Evolutionary conservation across 257 asterid genomes (phyloP).

Genomic region (Prunella vulgaris): DNA sequence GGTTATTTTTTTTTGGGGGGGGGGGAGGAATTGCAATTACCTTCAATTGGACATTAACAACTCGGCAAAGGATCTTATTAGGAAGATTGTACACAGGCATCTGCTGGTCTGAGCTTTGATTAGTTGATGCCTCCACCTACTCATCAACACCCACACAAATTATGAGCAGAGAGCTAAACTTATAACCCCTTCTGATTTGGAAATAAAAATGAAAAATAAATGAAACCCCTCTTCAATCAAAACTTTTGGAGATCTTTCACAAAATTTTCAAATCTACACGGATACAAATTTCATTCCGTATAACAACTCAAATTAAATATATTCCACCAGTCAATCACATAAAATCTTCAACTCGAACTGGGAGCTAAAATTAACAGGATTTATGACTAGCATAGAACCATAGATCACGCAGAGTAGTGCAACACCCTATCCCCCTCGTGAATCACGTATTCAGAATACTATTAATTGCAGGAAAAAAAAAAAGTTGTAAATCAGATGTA

Average conservation of each 20-base stretch:
- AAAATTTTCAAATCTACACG: not conserved
- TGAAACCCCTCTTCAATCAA: not conserved
- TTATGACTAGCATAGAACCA: not conserved
- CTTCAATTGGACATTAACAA: constrained; percentile 72
- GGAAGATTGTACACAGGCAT: constrained; percentile 92
- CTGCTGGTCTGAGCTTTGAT: constrained; percentile 91
- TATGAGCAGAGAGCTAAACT: constrained; percentile 7
- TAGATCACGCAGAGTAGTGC: constrained; percentile 15
- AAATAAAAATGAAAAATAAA: not conserved
- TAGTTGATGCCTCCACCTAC: constrained; percentile 95
- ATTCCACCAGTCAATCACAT: not conserved
- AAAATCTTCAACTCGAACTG: constrained; percentile 2
- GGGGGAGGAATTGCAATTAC: constrained; percentile 25
- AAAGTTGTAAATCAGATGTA: not conserved
- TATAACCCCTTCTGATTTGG: not conserved
- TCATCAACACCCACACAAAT: constrained; percentile 21
- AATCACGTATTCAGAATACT: not conserved
- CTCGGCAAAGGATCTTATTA: constrained; percentile 85
- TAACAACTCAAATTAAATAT: not conserved
- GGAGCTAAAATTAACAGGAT: constrained; percentile 7
- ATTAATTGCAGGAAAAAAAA: not conserved
- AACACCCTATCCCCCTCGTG: not conserved
- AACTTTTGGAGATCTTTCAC: not conserved
- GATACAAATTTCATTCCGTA: not conserved
- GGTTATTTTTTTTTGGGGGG: no score